These are phyloP conservation scores for Phytopythium kandeliae DNA, from an alignment of 352 stramenopile genomes.

Conservation along the genomic window DNA sequence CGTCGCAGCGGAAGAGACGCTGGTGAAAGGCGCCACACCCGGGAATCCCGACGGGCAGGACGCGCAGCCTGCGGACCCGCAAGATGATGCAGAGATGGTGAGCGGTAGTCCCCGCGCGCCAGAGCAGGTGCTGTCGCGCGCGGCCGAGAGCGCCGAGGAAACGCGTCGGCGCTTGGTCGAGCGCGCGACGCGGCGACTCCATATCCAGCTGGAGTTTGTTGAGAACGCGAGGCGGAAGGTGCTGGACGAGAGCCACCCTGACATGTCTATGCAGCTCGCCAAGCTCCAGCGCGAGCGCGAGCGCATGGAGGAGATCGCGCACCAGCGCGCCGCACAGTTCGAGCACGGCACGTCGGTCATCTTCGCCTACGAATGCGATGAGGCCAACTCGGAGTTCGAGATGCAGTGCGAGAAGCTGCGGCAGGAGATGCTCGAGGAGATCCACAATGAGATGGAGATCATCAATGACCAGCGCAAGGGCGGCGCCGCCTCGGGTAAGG, in stretches of 20 bases:
- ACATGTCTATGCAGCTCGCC: constrained; percentile 43
- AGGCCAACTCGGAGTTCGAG: constrained; percentile 71
- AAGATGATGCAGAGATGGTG: neutral
- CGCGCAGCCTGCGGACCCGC: neutral
- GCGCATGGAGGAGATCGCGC: constrained; percentile 32
- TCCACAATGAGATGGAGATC: constrained; percentile 83
- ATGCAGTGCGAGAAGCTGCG: constrained; percentile 73
- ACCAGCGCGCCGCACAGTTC: constrained; percentile 47
- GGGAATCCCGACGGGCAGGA: neutral
- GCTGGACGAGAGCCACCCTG: constrained; percentile 57
- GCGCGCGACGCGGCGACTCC: constrained; percentile 27
- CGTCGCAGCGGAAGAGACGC: neutral
- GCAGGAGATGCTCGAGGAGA: constrained; percentile 83
- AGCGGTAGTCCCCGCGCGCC: neutral
- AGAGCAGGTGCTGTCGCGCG: neutral
- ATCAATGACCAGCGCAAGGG: constrained; percentile 69
- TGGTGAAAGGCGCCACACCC: no score
- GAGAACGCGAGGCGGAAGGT: constrained; percentile 64
- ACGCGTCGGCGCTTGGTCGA: constrained; percentile 10
- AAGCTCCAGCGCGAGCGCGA: constrained; percentile 42
- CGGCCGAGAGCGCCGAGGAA: constrained; percentile 3
- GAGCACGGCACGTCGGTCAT: constrained; percentile 54
- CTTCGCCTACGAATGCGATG: constrained; percentile 78
- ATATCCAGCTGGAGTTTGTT: constrained; percentile 68
- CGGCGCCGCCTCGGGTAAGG: constrained; percentile 23